Evolutionary conservation across 2,329 filamentous ascomycete species (phyloP), one percentile per base, ranked within the genome.

Genomic region (Byssoonygena ceratinophila): DNA sequence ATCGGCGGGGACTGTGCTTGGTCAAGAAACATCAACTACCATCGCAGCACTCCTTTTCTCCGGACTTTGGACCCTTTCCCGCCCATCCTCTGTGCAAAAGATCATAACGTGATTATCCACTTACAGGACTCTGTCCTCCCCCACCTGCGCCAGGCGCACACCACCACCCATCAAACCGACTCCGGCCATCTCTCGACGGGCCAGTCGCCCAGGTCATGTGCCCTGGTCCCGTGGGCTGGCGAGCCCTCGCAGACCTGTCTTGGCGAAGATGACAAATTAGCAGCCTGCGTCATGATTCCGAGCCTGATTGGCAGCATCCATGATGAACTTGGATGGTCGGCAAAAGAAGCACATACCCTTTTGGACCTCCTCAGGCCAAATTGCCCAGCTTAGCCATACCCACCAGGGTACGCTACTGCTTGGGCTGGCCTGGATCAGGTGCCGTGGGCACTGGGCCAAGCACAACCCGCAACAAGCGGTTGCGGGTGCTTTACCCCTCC

Each of bases 151-250:
- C 39, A 41, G 20, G 36, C 43, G 3, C 48, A 43, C 40, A 44
- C 40, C 40, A 44, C 23, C 39, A 4, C 18, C 22, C 39, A 23
- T n/a, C 47, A 25, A 29, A 29, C 27, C 4, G 27, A 29, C 27
- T 29, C n/a, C 27, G 27, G 27, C 27, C 40, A 11, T 34, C 39
- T 12, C 36, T 16, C 36, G 3, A 20, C 49, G 12, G 5, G 27
- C 16, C 27, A 44, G 3, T 20, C 37, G 12, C 14, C 23, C 53
- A 31, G 45, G 54, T 57, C 55, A 57, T 55, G 54, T 57, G 55
- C 51, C 36, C 27, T n/a, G 44, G 39, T 55, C 55, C 54, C 54
- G 55, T 57, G 55, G 34, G 31, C 46, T 53, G 46, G 23, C 46
- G 51, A 54, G 41, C 47, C 46, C 46, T 51, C 16, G 16, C 31